Percentiles rank a stretch among this genome's conserved stretches.
phyloP scores from a whole-genome alignment of 495 filamentous ascomycete species.

The Lindgomyces ingoldianus region DNA sequence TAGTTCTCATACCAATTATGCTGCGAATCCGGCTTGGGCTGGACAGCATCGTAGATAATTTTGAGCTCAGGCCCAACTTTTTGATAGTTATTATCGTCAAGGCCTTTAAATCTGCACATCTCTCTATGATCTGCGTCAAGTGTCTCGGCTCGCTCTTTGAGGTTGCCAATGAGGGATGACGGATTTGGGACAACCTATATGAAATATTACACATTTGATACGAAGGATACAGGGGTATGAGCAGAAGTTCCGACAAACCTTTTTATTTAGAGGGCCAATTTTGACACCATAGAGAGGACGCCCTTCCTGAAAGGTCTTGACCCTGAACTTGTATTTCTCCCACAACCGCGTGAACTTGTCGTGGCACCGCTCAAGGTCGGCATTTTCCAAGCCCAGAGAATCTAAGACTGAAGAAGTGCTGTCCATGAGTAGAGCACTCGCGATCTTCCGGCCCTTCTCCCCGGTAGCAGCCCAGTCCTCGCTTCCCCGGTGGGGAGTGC shows the following conservation, averaged over 20 bases:
- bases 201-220: too few species aligned
- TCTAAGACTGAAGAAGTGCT: conserved; percentile 1
- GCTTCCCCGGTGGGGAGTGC: conserved; percentile 7
- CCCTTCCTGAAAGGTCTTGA: conserved; percentile 7
- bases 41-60: neutral
- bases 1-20: neutral
- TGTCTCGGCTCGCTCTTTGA: conserved; percentile 3
- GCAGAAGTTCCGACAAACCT: neutral
- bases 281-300: neutral
- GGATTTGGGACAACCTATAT: conserved; percentile 12
- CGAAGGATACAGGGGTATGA: neutral
- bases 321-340: neutral
- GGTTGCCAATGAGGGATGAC: conserved; percentile 13
- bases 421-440: neutral
- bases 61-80: neutral
- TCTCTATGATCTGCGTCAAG: conserved; percentile 9
- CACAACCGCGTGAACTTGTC: neutral
- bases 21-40: too few species aligned
- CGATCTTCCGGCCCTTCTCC: neutral
- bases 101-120: neutral
- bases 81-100: neutral
- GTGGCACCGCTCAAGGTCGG: neutral
- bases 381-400: neutral
- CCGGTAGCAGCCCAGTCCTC: neutral
- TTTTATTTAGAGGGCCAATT: neutral